Evolutionary conservation across 202 grass and related monocot genomes (phyloP).

Genomic region (Brachypodium distachyon): DNA sequence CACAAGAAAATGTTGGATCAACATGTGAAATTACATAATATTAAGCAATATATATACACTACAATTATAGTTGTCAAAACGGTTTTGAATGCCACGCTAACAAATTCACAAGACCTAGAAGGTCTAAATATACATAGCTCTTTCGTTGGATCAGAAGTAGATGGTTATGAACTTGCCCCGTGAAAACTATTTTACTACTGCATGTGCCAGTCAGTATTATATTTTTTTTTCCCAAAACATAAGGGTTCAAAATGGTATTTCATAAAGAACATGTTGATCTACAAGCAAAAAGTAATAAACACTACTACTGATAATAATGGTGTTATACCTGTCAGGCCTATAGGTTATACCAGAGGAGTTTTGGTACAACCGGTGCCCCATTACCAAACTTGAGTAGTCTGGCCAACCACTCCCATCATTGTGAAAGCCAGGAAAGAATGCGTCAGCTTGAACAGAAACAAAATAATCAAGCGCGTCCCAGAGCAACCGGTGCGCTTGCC

Average conservation of each 20-base stretch:
- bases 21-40: constrained; percentile 1
- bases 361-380: constrained; percentile 90
- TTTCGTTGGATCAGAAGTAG: not conserved
- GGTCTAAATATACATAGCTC: not conserved
- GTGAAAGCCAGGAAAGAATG: constrained; percentile 95
- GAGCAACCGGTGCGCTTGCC: constrained; percentile 58
- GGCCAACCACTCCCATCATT: constrained; percentile 73
- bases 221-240: not conserved
- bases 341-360: constrained; percentile 69
- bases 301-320: constrained; percentile 5
- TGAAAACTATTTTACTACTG: constrained; percentile 5
- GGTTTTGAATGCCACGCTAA: not conserved
- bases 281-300: not conserved
- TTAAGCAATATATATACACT: not conserved
- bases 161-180: not conserved
- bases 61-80: not conserved
- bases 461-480: constrained; percentile 96
- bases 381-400: constrained; percentile 84
- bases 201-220: not conserved
- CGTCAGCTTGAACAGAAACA: constrained; percentile 92
- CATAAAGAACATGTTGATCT: not conserved
- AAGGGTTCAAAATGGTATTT: not conserved
- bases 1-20: constrained; percentile 6
- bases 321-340: constrained; percentile 84
- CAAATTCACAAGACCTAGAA: not conserved